Conservation (phyloP, 163 green algal species). For the Chlorella variabilis region DNA sequence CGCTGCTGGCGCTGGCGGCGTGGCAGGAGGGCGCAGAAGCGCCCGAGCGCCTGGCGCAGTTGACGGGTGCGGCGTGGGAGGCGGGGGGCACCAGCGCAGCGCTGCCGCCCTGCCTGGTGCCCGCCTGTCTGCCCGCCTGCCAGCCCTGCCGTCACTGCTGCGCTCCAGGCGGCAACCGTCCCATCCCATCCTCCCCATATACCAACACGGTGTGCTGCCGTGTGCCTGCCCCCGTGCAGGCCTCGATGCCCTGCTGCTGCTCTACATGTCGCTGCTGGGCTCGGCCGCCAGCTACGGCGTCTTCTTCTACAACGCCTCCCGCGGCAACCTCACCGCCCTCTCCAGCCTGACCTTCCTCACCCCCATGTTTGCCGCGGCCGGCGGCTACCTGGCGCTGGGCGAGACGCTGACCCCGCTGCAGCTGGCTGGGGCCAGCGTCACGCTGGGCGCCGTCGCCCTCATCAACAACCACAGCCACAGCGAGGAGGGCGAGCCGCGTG, state of each 20-base stretch:
- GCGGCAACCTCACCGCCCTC: constrained; percentile 83
- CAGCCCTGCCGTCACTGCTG: too few relatives aligned
- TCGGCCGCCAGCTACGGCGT: constrained; percentile 90
- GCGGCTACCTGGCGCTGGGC: constrained; percentile 76
- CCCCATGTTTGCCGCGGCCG: constrained; percentile 77
- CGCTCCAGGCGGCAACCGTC: too few relatives aligned
- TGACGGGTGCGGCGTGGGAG: too few relatives aligned
- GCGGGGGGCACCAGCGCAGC: too few relatives aligned
- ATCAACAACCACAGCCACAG: constrained; percentile 66
- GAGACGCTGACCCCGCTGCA: constrained; percentile 85
- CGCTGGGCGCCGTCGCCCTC: constrained; percentile 76
- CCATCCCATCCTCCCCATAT: too few relatives aligned
- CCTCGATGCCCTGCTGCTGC: constrained; percentile 66
- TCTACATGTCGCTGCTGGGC: constrained; percentile 87
- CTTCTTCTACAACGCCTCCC: constrained; percentile 88
- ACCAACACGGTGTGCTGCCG: background rate
- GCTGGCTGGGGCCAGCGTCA: constrained; percentile 79
- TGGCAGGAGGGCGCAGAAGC: constrained; percentile 64
- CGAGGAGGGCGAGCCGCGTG: background rate
- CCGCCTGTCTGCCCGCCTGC: too few relatives aligned
- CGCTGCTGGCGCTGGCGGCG: constrained; percentile 70
- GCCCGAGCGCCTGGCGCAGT: constrained; percentile 49
- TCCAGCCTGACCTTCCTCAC: constrained; percentile 93
- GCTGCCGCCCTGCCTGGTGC: too few relatives aligned
- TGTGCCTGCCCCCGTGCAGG: constrained; percentile 36